phyloP scores from a whole-genome alignment of 208 protist genomes.

The Leishmania amazonensis region DNA sequence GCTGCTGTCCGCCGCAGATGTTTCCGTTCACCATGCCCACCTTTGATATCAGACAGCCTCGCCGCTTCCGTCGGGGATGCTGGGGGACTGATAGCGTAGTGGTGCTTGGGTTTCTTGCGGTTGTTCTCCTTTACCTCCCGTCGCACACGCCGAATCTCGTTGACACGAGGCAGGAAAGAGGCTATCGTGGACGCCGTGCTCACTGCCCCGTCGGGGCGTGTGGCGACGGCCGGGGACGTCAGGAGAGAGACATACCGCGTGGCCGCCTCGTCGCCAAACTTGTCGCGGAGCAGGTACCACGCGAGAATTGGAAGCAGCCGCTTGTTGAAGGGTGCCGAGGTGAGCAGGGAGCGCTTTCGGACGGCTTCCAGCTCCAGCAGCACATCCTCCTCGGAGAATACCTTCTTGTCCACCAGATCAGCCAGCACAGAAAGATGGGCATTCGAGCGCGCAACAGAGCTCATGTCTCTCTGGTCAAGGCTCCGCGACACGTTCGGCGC shows the following conservation, averaged over 20 bases:
- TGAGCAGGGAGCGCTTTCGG: conserved; percentile 44
- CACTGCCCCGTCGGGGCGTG: conserved; percentile 5
- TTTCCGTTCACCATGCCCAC: not conserved
- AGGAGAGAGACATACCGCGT: conserved; percentile 31
- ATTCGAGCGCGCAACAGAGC: conserved; percentile 27
- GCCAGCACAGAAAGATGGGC: conserved; percentile 43
- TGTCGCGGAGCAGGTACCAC: conserved; percentile 43
- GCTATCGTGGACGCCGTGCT: conserved; percentile 4
- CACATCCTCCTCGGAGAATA: conserved; percentile 50
- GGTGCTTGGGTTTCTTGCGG: conserved; percentile 28
- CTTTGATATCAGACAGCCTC: not conserved
- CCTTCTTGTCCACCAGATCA: conserved; percentile 41
- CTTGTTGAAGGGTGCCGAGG: conserved; percentile 49
- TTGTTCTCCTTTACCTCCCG: conserved; percentile 19
- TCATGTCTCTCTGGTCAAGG: conserved; percentile 11
- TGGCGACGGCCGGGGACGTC: not conserved
- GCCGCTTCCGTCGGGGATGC: not conserved
- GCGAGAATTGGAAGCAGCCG: conserved; percentile 48
- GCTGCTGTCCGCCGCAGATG: conserved; percentile 8
- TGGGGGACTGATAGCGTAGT: conserved; percentile 33
- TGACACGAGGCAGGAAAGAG: conserved; percentile 44
- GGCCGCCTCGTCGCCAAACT: conserved; percentile 37
- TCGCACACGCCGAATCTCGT: conserved; percentile 35
- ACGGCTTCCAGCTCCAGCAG: conserved; percentile 54
- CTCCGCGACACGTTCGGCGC: not conserved